Percentiles rank a stretch among this genome's conserved stretches.
phyloP scores from a whole-genome alignment of 805 yeast species.

The Spathaspora sp. region DNA sequence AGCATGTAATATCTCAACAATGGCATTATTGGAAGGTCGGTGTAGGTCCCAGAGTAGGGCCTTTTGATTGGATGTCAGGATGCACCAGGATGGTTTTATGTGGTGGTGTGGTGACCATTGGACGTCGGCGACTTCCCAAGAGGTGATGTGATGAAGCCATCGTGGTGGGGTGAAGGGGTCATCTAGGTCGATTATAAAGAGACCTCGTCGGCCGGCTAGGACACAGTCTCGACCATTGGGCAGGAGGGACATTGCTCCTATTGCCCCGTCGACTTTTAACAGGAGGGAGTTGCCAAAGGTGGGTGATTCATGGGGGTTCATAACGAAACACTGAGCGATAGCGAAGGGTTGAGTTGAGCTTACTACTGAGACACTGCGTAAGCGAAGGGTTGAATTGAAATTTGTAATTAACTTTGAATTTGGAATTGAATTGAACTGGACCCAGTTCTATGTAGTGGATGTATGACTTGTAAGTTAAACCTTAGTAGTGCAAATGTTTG shows the following conservation, averaged over 20 bases:
- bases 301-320: constrained; percentile 35
- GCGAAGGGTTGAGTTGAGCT: neutral
- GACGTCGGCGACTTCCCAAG: constrained; percentile 98
- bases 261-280: constrained; percentile 84
- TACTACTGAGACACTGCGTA: neutral
- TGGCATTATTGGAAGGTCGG: constrained; percentile 65
- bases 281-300: constrained; percentile 83
- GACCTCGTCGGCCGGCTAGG: constrained; percentile 77
- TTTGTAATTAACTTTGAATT: neutral
- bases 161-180: constrained; percentile 95
- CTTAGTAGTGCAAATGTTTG: neutral
- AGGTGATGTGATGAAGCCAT: constrained; percentile 85
- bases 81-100: constrained; percentile 83
- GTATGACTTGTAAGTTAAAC: no score
- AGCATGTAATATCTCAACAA: constrained; percentile 82
- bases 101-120: constrained; percentile 93
- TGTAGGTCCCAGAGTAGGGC: constrained; percentile 92
- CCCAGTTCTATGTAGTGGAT: no score
- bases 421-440: no score
- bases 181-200: constrained; percentile 86
- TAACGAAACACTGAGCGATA: constrained; percentile 1
- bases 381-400: neutral
- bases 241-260: constrained; percentile 84
- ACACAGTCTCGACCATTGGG: constrained; percentile 94
- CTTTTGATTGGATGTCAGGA: constrained; percentile 92